Evolutionary conservation across 257 asterid genomes (phyloP).

Genomic region (Mentha longifolia): DNA sequence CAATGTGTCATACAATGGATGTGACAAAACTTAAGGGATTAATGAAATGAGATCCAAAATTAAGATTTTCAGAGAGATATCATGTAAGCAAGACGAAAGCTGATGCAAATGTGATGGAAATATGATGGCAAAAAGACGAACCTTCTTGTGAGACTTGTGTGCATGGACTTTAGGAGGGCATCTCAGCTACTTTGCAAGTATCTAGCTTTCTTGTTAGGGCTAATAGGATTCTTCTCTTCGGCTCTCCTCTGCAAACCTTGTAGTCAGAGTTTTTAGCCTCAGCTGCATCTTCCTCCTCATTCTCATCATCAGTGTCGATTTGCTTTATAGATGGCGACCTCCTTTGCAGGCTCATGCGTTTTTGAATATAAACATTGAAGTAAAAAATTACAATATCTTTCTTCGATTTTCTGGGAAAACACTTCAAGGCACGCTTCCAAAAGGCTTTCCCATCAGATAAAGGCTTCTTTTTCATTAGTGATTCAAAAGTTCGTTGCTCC

Average conservation of each 20-base stretch:
- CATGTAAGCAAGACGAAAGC: too few relatives aligned
- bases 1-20: not conserved
- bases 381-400: constrained; percentile 55
- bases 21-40: constrained; percentile 18
- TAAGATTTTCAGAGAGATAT: not conserved
- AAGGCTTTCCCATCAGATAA: constrained; percentile 49
- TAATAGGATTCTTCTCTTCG: constrained; percentile 28
- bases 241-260: constrained; percentile 36
- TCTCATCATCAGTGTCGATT: constrained; percentile 62
- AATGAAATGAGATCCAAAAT: constrained; percentile 16
- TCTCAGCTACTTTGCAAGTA: constrained; percentile 39
- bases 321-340: constrained; percentile 41
- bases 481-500: constrained; percentile 56
- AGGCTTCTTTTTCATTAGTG: constrained; percentile 49
- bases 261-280: constrained; percentile 35
- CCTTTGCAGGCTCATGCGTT: constrained; percentile 52
- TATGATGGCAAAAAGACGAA: constrained; percentile 30
- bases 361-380: constrained; percentile 66
- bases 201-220: constrained; percentile 42
- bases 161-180: constrained; percentile 8
- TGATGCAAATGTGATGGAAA: not conserved
- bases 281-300: constrained; percentile 47
- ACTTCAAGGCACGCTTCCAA: constrained; percentile 58
- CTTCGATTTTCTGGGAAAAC: constrained; percentile 46
- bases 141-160: constrained; percentile 27